phyloP scores from a whole-genome alignment of 1,284 basidiomycete genomes.

The Pseudozyma sp. region DNA sequence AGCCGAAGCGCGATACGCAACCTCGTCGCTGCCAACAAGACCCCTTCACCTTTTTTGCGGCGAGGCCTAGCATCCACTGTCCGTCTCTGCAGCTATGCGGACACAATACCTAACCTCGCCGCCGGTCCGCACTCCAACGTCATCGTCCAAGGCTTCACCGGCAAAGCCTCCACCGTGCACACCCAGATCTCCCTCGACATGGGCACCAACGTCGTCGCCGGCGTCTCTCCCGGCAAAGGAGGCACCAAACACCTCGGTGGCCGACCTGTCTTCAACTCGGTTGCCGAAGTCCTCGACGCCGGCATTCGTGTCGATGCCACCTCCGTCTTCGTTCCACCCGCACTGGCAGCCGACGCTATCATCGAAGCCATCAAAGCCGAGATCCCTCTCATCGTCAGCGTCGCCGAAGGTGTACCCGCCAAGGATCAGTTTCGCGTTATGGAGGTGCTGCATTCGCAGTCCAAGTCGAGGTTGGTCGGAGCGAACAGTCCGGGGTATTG shows the following conservation, averaged over 20 bases:
- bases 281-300: constrained; percentile 37
- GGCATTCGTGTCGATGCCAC: constrained; percentile 45
- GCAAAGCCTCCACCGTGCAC: constrained; percentile 54
- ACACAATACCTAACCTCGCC: constrained; percentile 48
- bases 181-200: constrained; percentile 49
- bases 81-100: constrained; percentile 17
- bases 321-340: constrained; percentile 57
- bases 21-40: neutral
- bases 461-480: constrained; percentile 47
- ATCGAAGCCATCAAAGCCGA: constrained; percentile 58
- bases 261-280: constrained; percentile 47
- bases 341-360: constrained; percentile 53
- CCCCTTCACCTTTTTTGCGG: neutral
- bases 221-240: constrained; percentile 53
- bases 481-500: constrained; percentile 57
- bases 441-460: constrained; percentile 52
- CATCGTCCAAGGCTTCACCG: constrained; percentile 62
- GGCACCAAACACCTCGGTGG: constrained; percentile 33
- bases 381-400: constrained; percentile 54
- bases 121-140: constrained; percentile 45
- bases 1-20: neutral
- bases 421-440: constrained; percentile 57
- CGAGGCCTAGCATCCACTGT: constrained; percentile 10
- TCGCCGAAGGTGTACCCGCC: constrained; percentile 57
- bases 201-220: constrained; percentile 58